Evolutionary conservation across 2,329 filamentous ascomycete genomes (phyloP).

Genomic region (Ascochyta clinopodiicola): DNA sequence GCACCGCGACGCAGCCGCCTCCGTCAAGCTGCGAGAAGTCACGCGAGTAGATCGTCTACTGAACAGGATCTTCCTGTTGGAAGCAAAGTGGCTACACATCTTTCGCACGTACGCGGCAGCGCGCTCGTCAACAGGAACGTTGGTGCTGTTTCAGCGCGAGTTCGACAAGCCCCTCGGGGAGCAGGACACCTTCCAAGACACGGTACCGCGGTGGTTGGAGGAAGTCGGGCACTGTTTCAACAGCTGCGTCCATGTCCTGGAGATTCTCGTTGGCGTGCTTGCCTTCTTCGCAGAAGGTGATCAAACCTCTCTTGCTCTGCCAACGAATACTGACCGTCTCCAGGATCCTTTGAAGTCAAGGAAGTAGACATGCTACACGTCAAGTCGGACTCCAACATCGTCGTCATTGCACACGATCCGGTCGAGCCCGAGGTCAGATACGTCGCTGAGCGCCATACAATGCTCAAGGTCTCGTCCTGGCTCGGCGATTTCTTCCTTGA

Average conservation of each 20-base stretch:
- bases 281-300: background rate
- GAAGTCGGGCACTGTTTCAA: background rate
- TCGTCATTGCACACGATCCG: background rate
- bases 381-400: background rate
- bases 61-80: background rate
- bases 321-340: background rate
- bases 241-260: background rate
- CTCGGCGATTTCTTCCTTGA: background rate
- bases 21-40: background rate
- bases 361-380: background rate
- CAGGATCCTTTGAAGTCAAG: background rate
- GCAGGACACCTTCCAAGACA: background rate
- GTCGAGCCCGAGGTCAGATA: background rate
- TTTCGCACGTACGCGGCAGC: background rate
- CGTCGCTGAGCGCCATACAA: background rate
- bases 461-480: background rate
- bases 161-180: background rate
- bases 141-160: background rate
- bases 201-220: background rate
- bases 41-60: background rate
- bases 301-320: background rate
- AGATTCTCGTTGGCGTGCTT: background rate
- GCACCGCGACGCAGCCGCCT: background rate
- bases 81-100: background rate
- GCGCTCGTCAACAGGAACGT: background rate